Evolutionary conservation across 345 rosid genomes (phyloP).

Genomic region (Gossypium longicalyx): DNA sequence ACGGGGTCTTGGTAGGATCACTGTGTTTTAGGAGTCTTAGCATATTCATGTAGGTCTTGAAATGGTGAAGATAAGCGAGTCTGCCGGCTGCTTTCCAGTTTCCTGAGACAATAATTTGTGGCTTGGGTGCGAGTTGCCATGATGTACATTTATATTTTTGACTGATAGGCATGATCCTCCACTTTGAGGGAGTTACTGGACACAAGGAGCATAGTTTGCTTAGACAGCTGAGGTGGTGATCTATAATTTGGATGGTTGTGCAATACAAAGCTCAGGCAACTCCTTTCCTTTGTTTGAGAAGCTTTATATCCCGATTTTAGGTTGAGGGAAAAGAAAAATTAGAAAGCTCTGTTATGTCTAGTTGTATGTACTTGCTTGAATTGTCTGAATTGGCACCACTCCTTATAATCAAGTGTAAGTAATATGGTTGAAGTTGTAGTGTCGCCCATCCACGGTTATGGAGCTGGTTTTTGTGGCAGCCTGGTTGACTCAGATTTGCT

Average conservation of each 20-base stretch:
- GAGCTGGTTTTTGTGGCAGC: constrained; percentile 87
- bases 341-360: constrained; percentile 18
- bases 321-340: not conserved
- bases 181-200: constrained; percentile 33
- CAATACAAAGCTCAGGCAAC: constrained; percentile 1
- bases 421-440: constrained; percentile 44
- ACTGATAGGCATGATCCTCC: constrained; percentile 21
- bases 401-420: constrained; percentile 36
- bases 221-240: constrained; percentile 13
- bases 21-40: constrained; percentile 57
- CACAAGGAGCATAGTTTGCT: constrained; percentile 24
- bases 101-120: constrained; percentile 51
- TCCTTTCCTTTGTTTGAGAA: constrained; percentile 10
- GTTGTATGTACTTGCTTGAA: constrained; percentile 19
- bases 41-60: constrained; percentile 37
- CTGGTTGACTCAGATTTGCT: constrained; percentile 69
- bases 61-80: constrained; percentile 53
- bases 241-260: constrained; percentile 9
- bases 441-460: constrained; percentile 68
- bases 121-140: constrained; percentile 44
- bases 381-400: constrained; percentile 32
- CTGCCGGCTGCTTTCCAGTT: constrained; percentile 96
- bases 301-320: constrained; percentile 2
- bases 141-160: constrained; percentile 14
- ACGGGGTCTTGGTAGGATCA: constrained; percentile 98